These are phyloP conservation scores for Phanerodontia chrysosporium DNA, from an alignment of 768 basidiomycete genomes.

Conservation along the genomic window DNA sequence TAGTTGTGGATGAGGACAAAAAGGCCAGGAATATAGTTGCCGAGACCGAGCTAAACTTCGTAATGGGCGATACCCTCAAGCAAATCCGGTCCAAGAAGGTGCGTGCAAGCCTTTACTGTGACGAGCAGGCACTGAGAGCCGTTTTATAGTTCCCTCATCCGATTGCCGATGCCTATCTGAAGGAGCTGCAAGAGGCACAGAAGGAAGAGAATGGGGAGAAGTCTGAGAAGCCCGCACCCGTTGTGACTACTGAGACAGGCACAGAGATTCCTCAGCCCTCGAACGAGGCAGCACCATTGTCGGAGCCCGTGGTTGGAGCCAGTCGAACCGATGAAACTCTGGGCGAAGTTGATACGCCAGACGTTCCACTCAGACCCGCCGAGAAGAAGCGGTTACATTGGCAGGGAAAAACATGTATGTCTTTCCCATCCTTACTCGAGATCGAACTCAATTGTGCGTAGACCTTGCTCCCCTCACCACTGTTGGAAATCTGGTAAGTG, in stretches of 20 bases:
- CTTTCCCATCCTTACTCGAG: neutral
- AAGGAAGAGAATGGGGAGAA: constrained; percentile 13
- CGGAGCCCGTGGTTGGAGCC: too few species aligned
- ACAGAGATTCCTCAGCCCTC: neutral
- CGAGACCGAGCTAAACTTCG: constrained; percentile 66
- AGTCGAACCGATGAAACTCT: too few species aligned
- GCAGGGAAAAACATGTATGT: constrained; percentile 80
- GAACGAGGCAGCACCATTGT: neutral
- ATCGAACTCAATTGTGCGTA: constrained; percentile 14
- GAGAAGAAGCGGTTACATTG: constrained; percentile 91
- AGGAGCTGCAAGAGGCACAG: constrained; percentile 38
- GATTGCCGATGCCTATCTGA: constrained; percentile 56
- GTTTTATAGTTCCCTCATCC: constrained; percentile 57
- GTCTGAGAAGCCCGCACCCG: constrained; percentile 1
- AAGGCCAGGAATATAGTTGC: constrained; percentile 43
- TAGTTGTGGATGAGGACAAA: constrained; percentile 56
- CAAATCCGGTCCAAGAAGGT: constrained; percentile 69
- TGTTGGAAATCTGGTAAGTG: constrained; percentile 83
- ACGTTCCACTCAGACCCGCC: constrained; percentile 61
- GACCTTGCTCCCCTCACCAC: constrained; percentile 86
- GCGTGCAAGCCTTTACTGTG: constrained; percentile 6
- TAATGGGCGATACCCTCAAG: constrained; percentile 54
- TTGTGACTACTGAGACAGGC: neutral
- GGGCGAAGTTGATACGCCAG: constrained; percentile 57
- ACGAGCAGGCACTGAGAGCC: neutral